These are phyloP conservation scores for Hortaea sp. DNA, from an alignment of 2,329 filamentous ascomycete species.

Conservation along the genomic window DNA sequence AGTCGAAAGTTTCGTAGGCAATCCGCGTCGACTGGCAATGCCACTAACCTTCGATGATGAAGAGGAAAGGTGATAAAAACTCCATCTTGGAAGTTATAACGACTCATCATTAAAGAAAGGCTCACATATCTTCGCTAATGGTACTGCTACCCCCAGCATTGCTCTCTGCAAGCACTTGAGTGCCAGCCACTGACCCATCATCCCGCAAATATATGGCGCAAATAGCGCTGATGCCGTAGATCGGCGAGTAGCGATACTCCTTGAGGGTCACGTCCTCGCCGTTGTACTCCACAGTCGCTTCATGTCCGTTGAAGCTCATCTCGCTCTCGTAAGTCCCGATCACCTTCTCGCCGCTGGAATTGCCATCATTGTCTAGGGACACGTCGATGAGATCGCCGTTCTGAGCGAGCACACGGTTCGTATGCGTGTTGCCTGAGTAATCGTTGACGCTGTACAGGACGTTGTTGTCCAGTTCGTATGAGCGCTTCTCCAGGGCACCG, in stretches of 20 bases:
- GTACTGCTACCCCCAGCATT: conserved; percentile 4
- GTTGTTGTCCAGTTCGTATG: conserved; percentile 45
- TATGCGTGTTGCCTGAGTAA: conserved; percentile 41
- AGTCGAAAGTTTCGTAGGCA: too few species aligned
- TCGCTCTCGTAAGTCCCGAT: conserved; percentile 50
- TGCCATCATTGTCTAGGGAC: conserved; percentile 38
- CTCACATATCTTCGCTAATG: not conserved
- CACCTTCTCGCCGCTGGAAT: conserved; percentile 37
- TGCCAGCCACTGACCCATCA: conserved; percentile 11
- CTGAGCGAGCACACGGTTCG: conserved; percentile 46
- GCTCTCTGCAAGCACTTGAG: conserved; percentile 16
- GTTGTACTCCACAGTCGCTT: conserved; percentile 16
- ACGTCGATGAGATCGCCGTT: conserved; percentile 55
- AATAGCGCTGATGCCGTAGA: conserved; percentile 14
- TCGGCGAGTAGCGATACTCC: conserved; percentile 18
- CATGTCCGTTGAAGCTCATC: conserved; percentile 44
- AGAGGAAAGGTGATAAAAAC: too few species aligned
- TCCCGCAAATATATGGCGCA: conserved; percentile 11
- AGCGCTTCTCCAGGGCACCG: conserved; percentile 17
- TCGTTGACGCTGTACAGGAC: conserved; percentile 53
- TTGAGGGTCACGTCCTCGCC: conserved; percentile 12
- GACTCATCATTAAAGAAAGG: conserved; percentile 12
- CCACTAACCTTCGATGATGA: too few species aligned
- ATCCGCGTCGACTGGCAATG: too few species aligned
- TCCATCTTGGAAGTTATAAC: too few species aligned